Evolutionary conservation across 257 asterid genomes (phyloP).

Genomic region (Leptodermis oblonga): DNA sequence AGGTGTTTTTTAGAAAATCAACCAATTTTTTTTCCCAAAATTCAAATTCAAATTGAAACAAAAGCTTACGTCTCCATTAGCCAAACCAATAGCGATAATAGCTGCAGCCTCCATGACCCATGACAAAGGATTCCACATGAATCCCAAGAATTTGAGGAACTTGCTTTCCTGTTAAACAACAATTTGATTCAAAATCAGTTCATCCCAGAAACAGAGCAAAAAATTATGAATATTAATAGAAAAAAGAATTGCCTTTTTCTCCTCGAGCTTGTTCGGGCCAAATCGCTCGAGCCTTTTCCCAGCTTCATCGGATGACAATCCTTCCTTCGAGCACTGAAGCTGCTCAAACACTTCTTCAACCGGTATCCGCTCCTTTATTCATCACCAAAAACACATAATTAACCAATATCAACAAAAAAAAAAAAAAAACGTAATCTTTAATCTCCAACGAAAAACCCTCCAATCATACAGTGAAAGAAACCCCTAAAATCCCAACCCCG

Average conservation of each 20-base stretch:
- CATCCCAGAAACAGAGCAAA: not conserved
- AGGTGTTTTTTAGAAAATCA: too few species aligned
- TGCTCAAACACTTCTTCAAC: slow-evolving; percentile 68
- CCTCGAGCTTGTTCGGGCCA: slow-evolving; percentile 89
- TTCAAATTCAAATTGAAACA: too few species aligned
- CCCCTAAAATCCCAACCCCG: not conserved
- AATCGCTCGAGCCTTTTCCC: slow-evolving; percentile 52
- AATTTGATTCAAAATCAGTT: not conserved
- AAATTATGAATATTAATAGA: not conserved
- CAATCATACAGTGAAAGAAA: not conserved
- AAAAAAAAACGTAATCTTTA: too few species aligned
- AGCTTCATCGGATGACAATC: slow-evolving; percentile 57
- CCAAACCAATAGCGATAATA: slow-evolving; percentile 54
- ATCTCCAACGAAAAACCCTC: too few species aligned
- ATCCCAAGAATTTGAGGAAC: slow-evolving; percentile 60
- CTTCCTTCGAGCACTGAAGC: slow-evolving; percentile 64
- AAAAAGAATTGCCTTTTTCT: slow-evolving; percentile 55
- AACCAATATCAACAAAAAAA: too few species aligned
- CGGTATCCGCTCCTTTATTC: slow-evolving; percentile 61
- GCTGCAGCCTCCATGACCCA: slow-evolving; percentile 92
- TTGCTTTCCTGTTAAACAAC: slow-evolving; percentile 49
- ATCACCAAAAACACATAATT: not conserved
- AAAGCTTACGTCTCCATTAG: slow-evolving; percentile 68
- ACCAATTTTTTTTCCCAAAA: too few species aligned
- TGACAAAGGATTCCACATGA: slow-evolving; percentile 79